Evolutionary conservation across 192 early-diverging fungal species (phyloP).

Genomic region (Neocallimastix lanati): DNA sequence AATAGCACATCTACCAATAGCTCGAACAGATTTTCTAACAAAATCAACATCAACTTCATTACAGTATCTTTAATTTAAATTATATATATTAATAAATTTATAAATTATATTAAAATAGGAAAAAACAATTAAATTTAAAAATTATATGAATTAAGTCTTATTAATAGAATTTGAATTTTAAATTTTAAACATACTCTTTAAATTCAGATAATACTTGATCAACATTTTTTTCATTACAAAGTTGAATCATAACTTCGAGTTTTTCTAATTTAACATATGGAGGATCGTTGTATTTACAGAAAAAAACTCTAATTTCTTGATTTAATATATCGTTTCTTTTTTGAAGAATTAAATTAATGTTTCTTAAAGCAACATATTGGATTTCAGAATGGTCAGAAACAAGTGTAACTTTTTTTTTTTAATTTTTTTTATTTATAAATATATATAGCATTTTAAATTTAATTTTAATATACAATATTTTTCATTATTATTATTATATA

Average conservation of each 20-base stretch:
- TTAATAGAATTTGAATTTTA: too few relatives aligned
- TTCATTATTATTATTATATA: not conserved
- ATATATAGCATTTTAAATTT: too few relatives aligned
- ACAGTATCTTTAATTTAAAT: constrained; percentile 40
- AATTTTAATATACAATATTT: too few relatives aligned
- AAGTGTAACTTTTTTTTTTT: constrained; percentile 51
- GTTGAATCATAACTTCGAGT: constrained; percentile 79
- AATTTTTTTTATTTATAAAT: too few relatives aligned
- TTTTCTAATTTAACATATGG: constrained; percentile 96
- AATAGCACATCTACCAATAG: constrained; percentile 87
- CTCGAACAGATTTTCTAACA: constrained; percentile 86
- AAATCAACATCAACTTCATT: constrained; percentile 95
- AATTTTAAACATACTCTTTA: constrained; percentile 64
- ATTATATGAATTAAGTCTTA: too few relatives aligned
- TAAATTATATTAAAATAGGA: too few relatives aligned
- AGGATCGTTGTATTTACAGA: too few relatives aligned
- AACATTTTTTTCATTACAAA: constrained; percentile 63
- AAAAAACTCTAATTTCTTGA: constrained; percentile 90
- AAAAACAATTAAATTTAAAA: too few relatives aligned
- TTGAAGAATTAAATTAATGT: constrained; percentile 88
- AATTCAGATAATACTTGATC: constrained; percentile 79
- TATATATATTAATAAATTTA: too few relatives aligned
- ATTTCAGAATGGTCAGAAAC: constrained; percentile 77
- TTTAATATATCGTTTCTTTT: constrained; percentile 68
- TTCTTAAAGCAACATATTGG: constrained; percentile 90